Evolutionary conservation across 2,329 filamentous ascomycete species (phyloP), one percentile per base, ranked within the genome.

Genomic region (Thielaviopsis musarum): DNA sequence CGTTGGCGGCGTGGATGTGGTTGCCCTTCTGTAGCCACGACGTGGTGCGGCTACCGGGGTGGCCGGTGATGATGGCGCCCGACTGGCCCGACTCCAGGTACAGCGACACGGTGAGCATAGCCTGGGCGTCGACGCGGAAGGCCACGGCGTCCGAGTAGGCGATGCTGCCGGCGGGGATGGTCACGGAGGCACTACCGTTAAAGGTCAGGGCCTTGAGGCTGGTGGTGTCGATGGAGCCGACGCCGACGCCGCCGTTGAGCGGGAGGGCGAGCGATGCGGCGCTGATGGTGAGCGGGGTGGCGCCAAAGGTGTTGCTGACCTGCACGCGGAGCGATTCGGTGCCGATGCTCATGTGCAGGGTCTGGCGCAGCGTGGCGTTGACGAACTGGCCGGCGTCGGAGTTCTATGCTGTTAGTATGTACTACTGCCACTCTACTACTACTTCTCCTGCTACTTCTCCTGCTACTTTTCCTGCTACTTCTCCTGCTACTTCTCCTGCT

Each of bases 331-430:
- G 75, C 22, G 79, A 74, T 2, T 75, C 70, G 2, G 78, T 76
- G 1, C 74, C 75, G 4, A 83, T 73, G 7, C 81, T 80, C 64
- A 83, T 71, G 63, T 81, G 78, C 15, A 85, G 67, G 0, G 83
- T 86, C 68, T 87, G 83, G 2, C 83, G 81, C 63, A 87, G 75
- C 0, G 83, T 85, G 1, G 80, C 76, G 65, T 85, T 78, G 53
- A 71, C 70, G 66, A 85, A 84, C 5, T 75, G n/a, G 72, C 72
- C 68, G 52, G 69, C 69, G 48, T 68, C 65, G 62, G 70, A 69
- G 51, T 48, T 38, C 30, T 53, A 12, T 10, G 19, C 24, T 21
- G 38, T 56, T 26, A 34, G 54, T 22, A 6, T 15, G 15, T 34
- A 45, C 15, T 17, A n/a, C 38, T 24, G n/a, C 30, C 34, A 5